These are phyloP conservation scores for Mucor indicus DNA, from an alignment of 371 early-diverging fungal genomes.

Conservation along the genomic window DNA sequence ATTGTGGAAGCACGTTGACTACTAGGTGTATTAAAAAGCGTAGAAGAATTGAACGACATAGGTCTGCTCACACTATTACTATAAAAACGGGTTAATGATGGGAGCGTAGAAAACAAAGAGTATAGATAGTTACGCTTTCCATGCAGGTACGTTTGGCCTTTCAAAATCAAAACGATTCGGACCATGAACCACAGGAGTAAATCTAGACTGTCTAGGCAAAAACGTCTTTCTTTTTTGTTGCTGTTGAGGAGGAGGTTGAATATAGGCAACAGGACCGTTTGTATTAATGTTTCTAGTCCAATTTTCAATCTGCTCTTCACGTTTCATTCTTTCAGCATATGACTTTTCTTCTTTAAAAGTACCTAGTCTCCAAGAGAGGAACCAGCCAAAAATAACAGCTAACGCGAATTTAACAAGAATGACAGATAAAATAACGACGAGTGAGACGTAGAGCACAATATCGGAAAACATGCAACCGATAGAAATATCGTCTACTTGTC, in stretches of 20 bases:
- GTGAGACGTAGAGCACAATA: constrained; percentile 59
- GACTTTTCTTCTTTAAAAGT: constrained; percentile 49
- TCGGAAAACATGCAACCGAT: constrained; percentile 71
- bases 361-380: constrained; percentile 60
- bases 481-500: constrained; percentile 63
- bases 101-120: no score
- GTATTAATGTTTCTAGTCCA: constrained; percentile 57
- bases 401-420: constrained; percentile 68
- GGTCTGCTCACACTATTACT: no score
- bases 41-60: no score
- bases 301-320: constrained; percentile 56
- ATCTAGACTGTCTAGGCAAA: constrained; percentile 39
- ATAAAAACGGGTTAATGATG: no score
- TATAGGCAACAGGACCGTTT: constrained; percentile 18
- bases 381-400: constrained; percentile 76
- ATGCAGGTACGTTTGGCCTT: constrained; percentile 30
- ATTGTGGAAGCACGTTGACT: constrained; percentile 8
- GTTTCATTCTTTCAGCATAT: constrained; percentile 54
- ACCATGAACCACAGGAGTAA: constrained; percentile 40
- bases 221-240: no score
- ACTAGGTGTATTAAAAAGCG: constrained; percentile 5
- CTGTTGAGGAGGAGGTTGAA: constrained; percentile 2
- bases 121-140: constrained; percentile 24
- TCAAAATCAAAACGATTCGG: constrained; percentile 36
- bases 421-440: constrained; percentile 59